Conservation (phyloP, 192 early-diverging fungal genomes). For the Mortierella claussenii region DNA sequence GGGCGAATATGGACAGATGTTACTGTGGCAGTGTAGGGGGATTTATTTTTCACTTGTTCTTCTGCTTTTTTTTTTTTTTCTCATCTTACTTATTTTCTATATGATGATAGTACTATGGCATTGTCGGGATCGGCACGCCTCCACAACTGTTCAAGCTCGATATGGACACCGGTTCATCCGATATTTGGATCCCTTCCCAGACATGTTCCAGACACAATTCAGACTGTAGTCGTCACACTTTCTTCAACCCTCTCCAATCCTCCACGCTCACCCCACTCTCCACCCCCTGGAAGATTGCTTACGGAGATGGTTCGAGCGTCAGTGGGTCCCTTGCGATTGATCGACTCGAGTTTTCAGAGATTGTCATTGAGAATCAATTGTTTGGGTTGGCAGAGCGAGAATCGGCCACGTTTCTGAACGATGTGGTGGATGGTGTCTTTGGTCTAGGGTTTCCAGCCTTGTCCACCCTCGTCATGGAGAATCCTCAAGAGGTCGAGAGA, state of each 20-base stretch:
- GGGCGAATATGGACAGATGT: no score
- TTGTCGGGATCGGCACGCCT: conserved; percentile 73
- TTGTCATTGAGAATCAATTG: conserved; percentile 64
- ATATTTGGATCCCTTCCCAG: conserved; percentile 69
- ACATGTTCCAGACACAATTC: conserved; percentile 8
- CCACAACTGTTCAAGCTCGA: conserved; percentile 75
- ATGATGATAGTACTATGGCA: conserved; percentile 68
- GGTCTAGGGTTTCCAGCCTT: conserved; percentile 68
- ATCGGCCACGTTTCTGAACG: conserved; percentile 64
- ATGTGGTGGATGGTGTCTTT: conserved; percentile 73
- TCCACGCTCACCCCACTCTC: conserved; percentile 23
- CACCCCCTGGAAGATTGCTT: conserved; percentile 52
- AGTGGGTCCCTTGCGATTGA: conserved; percentile 55
- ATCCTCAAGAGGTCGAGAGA: neutral
- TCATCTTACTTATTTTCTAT: neutral
- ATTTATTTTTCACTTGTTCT: neutral
- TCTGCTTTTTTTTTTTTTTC: neutral
- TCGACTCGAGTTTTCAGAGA: conserved; percentile 64
- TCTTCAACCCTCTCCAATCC: conserved; percentile 32
- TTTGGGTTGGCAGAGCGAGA: conserved; percentile 71
- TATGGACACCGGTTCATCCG: conserved; percentile 79
- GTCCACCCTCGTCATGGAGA: conserved; percentile 27
- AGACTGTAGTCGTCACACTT: conserved; percentile 20
- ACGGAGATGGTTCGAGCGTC: conserved; percentile 59
- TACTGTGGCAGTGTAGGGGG: no score